A percentile compares a stretch with the other conserved stretches of the same genome.
Conservation (phyloP, 768 basidiomycete species). For the Solioccasus polychromus region DNA sequence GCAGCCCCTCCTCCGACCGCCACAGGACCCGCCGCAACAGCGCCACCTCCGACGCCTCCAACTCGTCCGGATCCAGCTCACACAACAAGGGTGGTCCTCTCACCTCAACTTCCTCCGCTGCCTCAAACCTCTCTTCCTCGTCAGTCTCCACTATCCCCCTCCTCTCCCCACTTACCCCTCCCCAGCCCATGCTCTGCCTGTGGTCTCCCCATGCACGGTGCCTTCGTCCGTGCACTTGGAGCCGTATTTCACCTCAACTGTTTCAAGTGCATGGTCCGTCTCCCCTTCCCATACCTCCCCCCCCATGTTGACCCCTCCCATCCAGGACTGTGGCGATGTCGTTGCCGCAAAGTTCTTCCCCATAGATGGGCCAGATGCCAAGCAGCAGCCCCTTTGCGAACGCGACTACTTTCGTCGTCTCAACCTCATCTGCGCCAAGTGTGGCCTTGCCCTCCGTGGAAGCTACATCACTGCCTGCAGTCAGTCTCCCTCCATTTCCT, state of each 20-base stretch:
- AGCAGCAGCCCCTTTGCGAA: slow-evolving; percentile 95
- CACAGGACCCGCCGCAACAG: slow-evolving; percentile 47
- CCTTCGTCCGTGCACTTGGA: slow-evolving; percentile 92
- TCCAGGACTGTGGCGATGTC: slow-evolving; percentile 93
- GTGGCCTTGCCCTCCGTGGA: slow-evolving; percentile 88
- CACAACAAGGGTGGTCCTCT: slow-evolving; percentile 42
- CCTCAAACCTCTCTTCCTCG: slow-evolving; percentile 59
- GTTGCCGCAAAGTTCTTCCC: slow-evolving; percentile 99
- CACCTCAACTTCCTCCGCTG: slow-evolving; percentile 50
- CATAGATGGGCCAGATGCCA: slow-evolving; percentile 86
- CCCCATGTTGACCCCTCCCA: slow-evolving; percentile 11
- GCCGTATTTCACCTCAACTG: slow-evolving; percentile 96
- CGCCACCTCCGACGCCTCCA: slow-evolving; percentile 50
- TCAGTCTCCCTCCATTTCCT: slow-evolving; percentile 41
- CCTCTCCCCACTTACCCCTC: not conserved
- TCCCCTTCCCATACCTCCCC: not conserved
- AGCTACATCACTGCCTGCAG: slow-evolving; percentile 99
- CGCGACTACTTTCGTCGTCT: slow-evolving; percentile 95
- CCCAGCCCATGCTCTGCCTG: slow-evolving; percentile 72
- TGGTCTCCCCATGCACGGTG: slow-evolving; percentile 83
- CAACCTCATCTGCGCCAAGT: slow-evolving; percentile 95
- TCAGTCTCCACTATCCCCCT: slow-evolving; percentile 35
- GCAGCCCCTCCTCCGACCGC: slow-evolving; percentile 47
- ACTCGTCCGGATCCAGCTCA: slow-evolving; percentile 44
- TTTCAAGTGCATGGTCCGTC: slow-evolving; percentile 92